Conservation (phyloP, 768 basidiomycete species). For the Phaffia australis region DNA sequence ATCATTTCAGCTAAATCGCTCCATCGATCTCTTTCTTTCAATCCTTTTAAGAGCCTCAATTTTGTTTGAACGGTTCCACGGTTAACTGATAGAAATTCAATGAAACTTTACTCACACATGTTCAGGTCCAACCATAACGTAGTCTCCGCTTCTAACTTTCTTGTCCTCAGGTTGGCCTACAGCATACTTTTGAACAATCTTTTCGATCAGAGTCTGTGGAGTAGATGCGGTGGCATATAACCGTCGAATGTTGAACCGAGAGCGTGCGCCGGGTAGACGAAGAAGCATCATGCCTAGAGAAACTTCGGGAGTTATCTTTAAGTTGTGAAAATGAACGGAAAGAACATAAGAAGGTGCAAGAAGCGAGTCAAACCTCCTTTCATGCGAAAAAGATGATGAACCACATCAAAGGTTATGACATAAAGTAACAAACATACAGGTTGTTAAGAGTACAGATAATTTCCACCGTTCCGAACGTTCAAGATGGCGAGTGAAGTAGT, state of each 20-base stretch:
- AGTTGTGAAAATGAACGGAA: no score
- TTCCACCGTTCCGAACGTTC: no score
- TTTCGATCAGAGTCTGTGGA: slow-evolving; percentile 82
- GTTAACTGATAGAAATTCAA: background rate
- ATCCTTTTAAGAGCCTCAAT: background rate
- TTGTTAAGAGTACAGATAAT: no score
- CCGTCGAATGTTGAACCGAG: slow-evolving; percentile 5
- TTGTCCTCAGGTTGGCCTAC: slow-evolving; percentile 75
- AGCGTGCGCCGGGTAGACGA: background rate
- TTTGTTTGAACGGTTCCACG: background rate
- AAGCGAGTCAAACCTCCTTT: no score
- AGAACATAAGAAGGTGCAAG: no score
- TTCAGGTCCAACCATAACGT: slow-evolving; percentile 97
- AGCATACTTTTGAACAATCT: slow-evolving; percentile 93
- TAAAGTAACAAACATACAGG: no score
- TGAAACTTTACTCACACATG: slow-evolving; percentile 50
- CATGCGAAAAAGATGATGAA: no score
- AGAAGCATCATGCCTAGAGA: no score
- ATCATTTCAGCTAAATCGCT: slow-evolving; percentile 57
- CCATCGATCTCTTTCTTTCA: background rate
- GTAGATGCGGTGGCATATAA: slow-evolving; percentile 19
- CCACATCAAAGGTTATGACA: no score
- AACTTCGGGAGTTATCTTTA: no score
- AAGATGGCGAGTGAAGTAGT: no score
- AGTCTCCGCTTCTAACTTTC: slow-evolving; percentile 84